These are phyloP conservation scores for Metschnikowia proteae DNA, from an alignment of 805 yeast species.

Conservation along the genomic window DNA sequence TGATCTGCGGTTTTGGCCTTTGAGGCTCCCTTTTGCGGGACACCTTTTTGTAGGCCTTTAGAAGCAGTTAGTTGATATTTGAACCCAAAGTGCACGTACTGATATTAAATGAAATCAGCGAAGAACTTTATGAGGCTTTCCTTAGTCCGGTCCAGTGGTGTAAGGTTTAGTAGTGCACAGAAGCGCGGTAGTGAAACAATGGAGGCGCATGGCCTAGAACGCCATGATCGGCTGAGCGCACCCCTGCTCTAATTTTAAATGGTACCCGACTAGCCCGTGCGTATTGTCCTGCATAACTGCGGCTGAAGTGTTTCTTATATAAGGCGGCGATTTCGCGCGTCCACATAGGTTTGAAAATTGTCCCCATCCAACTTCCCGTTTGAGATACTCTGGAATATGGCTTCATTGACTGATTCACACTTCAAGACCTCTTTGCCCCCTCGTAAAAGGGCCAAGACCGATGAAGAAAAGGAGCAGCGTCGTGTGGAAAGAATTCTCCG, in stretches of 20 bases:
- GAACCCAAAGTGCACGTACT: too few relatives aligned
- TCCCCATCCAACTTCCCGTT: constrained; percentile 1
- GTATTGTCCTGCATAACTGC: background rate
- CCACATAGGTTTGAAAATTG: background rate
- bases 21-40: too few relatives aligned
- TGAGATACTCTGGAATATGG: constrained; percentile 5
- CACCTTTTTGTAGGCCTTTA: too few relatives aligned
- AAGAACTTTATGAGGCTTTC: background rate
- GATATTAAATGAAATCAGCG: background rate
- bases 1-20: background rate
- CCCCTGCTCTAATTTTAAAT: constrained; percentile 2
- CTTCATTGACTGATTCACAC: constrained; percentile 18
- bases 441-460: constrained; percentile 92
- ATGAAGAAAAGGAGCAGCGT: constrained; percentile 96
- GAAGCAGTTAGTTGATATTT: too few relatives aligned
- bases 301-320: background rate
- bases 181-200: background rate
- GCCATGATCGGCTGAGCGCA: constrained; percentile 3
- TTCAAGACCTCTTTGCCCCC: constrained; percentile 69
- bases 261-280: constrained; percentile 1
- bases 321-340: background rate
- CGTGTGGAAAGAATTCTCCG: constrained; percentile 88
- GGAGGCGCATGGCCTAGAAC: constrained; percentile 4
- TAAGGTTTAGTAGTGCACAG: background rate
- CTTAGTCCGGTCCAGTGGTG: background rate